Base-by-base conservation (phyloP, 768 basidiomycete genomes). In the Tylopilus balloui region DNA sequence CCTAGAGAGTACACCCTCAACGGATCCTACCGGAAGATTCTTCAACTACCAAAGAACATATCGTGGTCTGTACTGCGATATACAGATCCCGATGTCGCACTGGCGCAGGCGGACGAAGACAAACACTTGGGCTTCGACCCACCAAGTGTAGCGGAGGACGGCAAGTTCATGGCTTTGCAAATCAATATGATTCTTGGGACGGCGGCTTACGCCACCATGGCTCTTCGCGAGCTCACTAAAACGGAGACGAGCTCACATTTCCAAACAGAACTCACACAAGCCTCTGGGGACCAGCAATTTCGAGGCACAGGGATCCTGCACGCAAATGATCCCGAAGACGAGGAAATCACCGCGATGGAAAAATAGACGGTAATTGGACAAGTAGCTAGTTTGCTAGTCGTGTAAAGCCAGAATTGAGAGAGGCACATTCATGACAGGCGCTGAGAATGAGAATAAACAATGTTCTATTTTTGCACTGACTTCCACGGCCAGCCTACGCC, bases 201-300 rank as follows among this genome's bases (percentile, higher is more conserved):
- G 7, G 88, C 92, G 0, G 86, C 92, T 5, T 99, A 97, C 68
- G 96, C 96, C 2, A 99, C 96, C 2, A 99, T 99, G 96, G 95
- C 94, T 4, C 67, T 99, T 57, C 81, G 92, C 35, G 92, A 96
- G 70, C 81, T 96, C 37, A 92, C 93, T 13, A 98, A 95, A 72
- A 90, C 87, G 28, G 93, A 97, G 61, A 97, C 94, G 17, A 92
- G 91, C 64, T 86, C 92, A 34, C 92, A 92, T 60, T 85, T 83
- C 70, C 94, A 96, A 64, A 87, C 78, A n/a, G 72, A 73, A 55
- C 74, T 93, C 52, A 93, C 91, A 12, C 77, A 75, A 45, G 75
- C 78, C 27, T 83, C 88, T 19, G 89, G 88, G 64, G 91, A 93
- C 62, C 91, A 93, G 64, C 81, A 81, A 57, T 91, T 83, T 65